Percentiles rank a stretch among this genome's conserved stretches.
Conservation (phyloP, 768 basidiomycete species). For the Suillus discolor region DNA sequence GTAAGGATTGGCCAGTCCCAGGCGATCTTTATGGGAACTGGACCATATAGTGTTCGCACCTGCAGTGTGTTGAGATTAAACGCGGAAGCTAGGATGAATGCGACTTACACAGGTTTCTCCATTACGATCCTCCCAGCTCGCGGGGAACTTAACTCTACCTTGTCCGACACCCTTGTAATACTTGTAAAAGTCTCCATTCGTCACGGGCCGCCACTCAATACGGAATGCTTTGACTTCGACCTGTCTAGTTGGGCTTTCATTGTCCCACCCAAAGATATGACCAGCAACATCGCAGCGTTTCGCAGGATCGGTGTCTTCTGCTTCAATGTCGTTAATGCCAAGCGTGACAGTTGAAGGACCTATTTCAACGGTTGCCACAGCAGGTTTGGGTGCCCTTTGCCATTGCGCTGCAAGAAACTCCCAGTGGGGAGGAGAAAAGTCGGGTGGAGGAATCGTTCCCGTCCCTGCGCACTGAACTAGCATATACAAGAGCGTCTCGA, state of each 20-base stretch:
- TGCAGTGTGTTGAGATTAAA: constrained; percentile 23
- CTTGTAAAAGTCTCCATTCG: constrained; percentile 82
- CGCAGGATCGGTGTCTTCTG: constrained; percentile 50
- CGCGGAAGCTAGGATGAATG: not conserved
- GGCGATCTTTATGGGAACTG: constrained; percentile 75
- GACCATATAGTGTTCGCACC: constrained; percentile 89
- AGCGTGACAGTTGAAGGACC: constrained; percentile 61
- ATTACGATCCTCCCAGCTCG: constrained; percentile 69
- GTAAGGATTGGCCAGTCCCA: constrained; percentile 86
- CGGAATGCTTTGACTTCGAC: constrained; percentile 69
- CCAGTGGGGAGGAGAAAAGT: constrained; percentile 78
- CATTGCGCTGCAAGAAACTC: constrained; percentile 48
- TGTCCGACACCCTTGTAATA: constrained; percentile 56
- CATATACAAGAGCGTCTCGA: constrained; percentile 90
- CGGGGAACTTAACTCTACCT: constrained; percentile 55
- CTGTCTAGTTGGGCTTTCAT: constrained; percentile 72
- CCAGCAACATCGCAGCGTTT: constrained; percentile 41
- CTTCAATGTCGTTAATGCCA: constrained; percentile 85
- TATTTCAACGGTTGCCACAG: constrained; percentile 50
- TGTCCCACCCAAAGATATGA: constrained; percentile 94
- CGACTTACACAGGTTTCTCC: constrained; percentile 50
- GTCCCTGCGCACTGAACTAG: constrained; percentile 79
- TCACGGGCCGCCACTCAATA: constrained; percentile 85
- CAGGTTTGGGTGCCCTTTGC: constrained; percentile 47
- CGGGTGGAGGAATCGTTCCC: constrained; percentile 78